Evolutionary conservation across 2,329 filamentous ascomycete genomes (phyloP).

Genomic region (Aspergillus chevalieri): DNA sequence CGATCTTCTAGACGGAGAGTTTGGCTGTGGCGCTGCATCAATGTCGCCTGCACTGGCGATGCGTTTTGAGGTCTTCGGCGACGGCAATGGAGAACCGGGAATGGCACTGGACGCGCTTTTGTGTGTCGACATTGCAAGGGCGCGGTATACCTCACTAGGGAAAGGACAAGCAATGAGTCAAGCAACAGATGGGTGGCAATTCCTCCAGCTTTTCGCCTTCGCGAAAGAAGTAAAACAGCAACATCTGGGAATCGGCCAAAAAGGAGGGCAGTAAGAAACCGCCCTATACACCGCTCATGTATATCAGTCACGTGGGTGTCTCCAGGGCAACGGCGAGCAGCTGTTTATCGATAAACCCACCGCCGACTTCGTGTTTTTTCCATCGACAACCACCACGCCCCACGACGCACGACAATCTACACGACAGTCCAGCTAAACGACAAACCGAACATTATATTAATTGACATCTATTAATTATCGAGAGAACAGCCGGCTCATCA

Average conservation of each 20-base stretch:
- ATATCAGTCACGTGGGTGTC: slow-evolving; percentile 26
- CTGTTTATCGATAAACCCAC: slow-evolving; percentile 33
- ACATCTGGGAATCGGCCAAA: background rate
- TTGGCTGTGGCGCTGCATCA: slow-evolving; percentile 16
- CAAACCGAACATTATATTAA: background rate
- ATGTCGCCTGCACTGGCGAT: slow-evolving; percentile 22
- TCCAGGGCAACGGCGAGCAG: slow-evolving; percentile 24
- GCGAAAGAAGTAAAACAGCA: too few relatives aligned
- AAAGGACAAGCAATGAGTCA: too few relatives aligned
- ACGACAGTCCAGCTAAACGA: background rate
- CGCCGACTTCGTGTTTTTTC: background rate
- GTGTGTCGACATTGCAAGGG: background rate
- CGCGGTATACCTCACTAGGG: too few relatives aligned
- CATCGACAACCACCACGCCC: background rate
- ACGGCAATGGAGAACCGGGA: slow-evolving; percentile 1
- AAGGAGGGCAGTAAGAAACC: background rate
- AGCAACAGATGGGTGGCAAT: too few relatives aligned
- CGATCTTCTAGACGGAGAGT: slow-evolving; percentile 21
- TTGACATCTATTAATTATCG: background rate
- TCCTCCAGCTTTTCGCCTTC: too few relatives aligned
- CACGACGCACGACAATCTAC: background rate
- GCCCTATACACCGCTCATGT: background rate
- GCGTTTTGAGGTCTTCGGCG: slow-evolving; percentile 5
- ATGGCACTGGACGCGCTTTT: slow-evolving; percentile 8
- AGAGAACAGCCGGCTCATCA: slow-evolving; percentile 21